Conservation (phyloP, 1,139 yeast genomes). For the Blastobotrys serpentis region DNA sequence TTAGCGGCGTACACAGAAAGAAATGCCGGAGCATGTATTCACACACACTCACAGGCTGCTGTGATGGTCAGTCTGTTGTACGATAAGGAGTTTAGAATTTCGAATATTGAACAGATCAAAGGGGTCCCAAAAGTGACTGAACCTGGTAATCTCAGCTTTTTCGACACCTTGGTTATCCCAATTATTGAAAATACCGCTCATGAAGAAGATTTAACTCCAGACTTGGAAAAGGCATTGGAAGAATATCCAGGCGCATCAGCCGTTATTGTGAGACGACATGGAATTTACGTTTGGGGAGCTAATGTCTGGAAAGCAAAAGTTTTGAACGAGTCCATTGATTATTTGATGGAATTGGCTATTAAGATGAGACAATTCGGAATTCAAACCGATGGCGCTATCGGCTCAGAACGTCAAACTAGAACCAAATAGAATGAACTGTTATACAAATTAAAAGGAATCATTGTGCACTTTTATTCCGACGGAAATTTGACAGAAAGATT, state of each 20-base stretch:
- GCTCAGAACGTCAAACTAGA: conserved; percentile 23
- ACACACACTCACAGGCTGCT: conserved; percentile 87
- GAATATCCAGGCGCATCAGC: conserved; percentile 79
- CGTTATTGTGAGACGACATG: conserved; percentile 88
- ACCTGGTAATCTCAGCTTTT: conserved; percentile 68
- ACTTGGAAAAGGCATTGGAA: conserved; percentile 60
- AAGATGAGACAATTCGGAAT: conserved; percentile 55
- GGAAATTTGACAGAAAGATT: too few relatives aligned
- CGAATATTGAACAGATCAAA: conserved; percentile 87
- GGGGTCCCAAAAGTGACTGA: conserved; percentile 74
- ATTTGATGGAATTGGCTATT: conserved; percentile 78
- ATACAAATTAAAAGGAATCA: too few relatives aligned
- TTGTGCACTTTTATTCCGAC: too few relatives aligned
- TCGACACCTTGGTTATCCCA: conserved; percentile 77
- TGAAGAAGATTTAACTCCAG: conserved; percentile 75
- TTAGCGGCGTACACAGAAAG: conserved; percentile 70
- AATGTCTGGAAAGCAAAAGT: conserved; percentile 90
- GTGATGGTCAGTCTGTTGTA: conserved; percentile 75
- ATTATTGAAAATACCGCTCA: conserved; percentile 88
- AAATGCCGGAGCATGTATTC: conserved; percentile 90
- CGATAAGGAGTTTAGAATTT: conserved; percentile 68
- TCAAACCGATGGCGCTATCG: conserved; percentile 31
- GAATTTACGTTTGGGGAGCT: conserved; percentile 95
- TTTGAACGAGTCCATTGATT: conserved; percentile 90
- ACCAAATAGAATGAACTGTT: conserved; percentile 1